Percentiles rank a stretch among this genome's conserved stretches.
Evolutionary conservation across 495 filamentous ascomycete species (phyloP).

Genomic region (Penicillium psychrofluorescens): DNA sequence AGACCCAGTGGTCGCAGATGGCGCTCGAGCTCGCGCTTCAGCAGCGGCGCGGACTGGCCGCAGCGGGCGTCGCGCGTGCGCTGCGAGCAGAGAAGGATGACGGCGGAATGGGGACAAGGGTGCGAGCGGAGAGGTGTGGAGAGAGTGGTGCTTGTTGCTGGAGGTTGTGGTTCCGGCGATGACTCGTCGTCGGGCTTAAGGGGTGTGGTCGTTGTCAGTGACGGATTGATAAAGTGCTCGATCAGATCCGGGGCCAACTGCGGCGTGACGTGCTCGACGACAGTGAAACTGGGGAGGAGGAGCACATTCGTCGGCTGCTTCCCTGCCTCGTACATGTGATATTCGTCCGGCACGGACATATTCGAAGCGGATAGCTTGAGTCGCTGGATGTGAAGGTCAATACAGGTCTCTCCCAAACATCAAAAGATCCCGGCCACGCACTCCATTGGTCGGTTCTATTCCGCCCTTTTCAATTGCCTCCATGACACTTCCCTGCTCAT

Average conservation of each 20-base stretch:
- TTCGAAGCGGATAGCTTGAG: slow-evolving; percentile 93
- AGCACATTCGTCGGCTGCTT: slow-evolving; percentile 74
- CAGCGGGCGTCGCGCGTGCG: slow-evolving; percentile 89
- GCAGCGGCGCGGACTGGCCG: slow-evolving; percentile 82
- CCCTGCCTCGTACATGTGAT: slow-evolving; percentile 43
- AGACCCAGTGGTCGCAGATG: slow-evolving; percentile 79
- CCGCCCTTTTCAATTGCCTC: slow-evolving; percentile 66
- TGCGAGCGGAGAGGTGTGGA: slow-evolving; percentile 54
- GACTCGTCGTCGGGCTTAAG: slow-evolving; percentile 26
- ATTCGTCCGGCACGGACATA: slow-evolving; percentile 66
- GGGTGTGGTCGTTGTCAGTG: slow-evolving; percentile 69
- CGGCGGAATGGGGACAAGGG: slow-evolving; percentile 68
- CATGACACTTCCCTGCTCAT: slow-evolving; percentile 94
- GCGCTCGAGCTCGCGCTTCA: slow-evolving; percentile 79
- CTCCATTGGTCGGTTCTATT: slow-evolving; percentile 66
- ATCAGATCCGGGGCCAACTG: slow-evolving; percentile 66
- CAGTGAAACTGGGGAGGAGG: slow-evolving; percentile 78
- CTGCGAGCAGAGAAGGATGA: slow-evolving; percentile 93
- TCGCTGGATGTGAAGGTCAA: slow-evolving; percentile 36
- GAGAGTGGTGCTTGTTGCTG: slow-evolving; percentile 19
- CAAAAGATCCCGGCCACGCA: slow-evolving; percentile 26
- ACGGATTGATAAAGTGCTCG: slow-evolving; percentile 58
- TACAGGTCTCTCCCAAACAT: too few species aligned
- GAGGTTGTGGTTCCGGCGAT: neutral
- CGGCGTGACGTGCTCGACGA: slow-evolving; percentile 82